Evolutionary conservation across 768 basidiomycete species (phyloP), one percentile per base, ranked within the genome.

Genomic region (Leccinum rimulosum): DNA sequence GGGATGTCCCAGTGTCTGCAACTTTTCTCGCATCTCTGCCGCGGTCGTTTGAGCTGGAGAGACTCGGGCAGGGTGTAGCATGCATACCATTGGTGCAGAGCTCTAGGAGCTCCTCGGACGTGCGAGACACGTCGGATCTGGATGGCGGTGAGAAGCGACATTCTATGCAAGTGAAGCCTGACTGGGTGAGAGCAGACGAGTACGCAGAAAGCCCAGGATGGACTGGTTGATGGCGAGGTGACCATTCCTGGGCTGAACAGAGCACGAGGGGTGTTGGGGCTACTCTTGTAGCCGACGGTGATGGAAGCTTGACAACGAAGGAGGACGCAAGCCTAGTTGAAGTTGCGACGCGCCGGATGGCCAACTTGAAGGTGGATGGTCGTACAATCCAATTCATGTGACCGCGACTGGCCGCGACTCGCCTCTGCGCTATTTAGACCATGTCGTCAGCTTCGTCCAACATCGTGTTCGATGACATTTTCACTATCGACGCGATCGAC

Each of bases 381-480:
- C 22, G 45, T 47, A 47, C 5, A 35, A 35, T 35, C 45, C 22
- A 47, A 47, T 25, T 14, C 45, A 47, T 47, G 25, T 25, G 25
- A n/a, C 17, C 38, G 38, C 7, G 19, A 49, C 48, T 12, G 22
- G 1, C 14, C 47, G 47, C 25, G 6, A 14, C 19, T 12, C 19
- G 28, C 56, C 19, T 43, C 43, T 45, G 8, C 55, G 59, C 55
- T 51, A 33, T 12, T 14, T 14, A n/a, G 50, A 61, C 38, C 50
- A 87, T 87, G 84, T 75, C 86, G 19, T 76, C 81, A 3, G 74
- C 79, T 14, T 78, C 85, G 45, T 88, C 89, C 1, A 89, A 81
- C 71, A 84, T 96, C 66, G 84, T 97, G 58, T 98, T 98, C 69
- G 91, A 95, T 69, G 96, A 98, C 72, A 87, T 95, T 49, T 98